Conservation (phyloP, 805 yeast species). For the Saturnispora quitensis region DNA sequence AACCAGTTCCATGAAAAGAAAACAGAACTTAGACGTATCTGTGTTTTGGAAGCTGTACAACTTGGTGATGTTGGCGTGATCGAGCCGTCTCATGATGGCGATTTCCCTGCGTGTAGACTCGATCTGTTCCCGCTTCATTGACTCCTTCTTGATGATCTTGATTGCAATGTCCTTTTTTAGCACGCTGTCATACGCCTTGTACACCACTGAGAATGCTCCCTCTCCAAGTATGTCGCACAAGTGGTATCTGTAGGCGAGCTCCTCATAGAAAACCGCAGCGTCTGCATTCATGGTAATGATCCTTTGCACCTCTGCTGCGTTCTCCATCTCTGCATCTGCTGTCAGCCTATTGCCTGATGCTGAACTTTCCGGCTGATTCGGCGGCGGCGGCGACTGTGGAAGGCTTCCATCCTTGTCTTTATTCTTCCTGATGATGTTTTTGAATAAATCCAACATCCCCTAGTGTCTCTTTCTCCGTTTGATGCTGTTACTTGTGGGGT, state of each 20-base stretch:
- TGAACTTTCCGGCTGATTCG: background rate
- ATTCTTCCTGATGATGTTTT: conserved; percentile 19
- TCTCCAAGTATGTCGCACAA: conserved; percentile 45
- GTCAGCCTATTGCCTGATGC: background rate
- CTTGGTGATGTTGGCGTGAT: conserved; percentile 53
- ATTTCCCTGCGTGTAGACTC: conserved; percentile 62
- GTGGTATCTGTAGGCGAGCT: conserved; percentile 22
- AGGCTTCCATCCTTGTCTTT: conserved; percentile 5
- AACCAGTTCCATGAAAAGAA: conserved; percentile 56
- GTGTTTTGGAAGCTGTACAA: conserved; percentile 47
- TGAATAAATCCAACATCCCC: conserved; percentile 23
- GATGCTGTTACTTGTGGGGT: background rate
- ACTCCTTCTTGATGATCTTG: conserved; percentile 60
- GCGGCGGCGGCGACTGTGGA: conserved; percentile 9
- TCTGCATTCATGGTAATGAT: conserved; percentile 10
- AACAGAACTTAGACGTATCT: conserved; percentile 38
- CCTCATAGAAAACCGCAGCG: conserved; percentile 19
- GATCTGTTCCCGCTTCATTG: conserved; percentile 42
- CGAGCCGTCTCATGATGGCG: conserved; percentile 55
- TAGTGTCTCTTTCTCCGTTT: background rate
- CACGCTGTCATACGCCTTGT: conserved; percentile 48
- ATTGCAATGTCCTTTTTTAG: conserved; percentile 51
- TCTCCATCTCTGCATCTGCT: background rate
- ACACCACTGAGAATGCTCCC: conserved; percentile 88
- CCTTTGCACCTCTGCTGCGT: conserved; percentile 1